A percentile compares a stretch with the other conserved stretches of the same genome.
These are phyloP conservation scores for Neurospora sp. DNA, from an alignment of 495 filamentous ascomycete genomes.

Conservation along the genomic window DNA sequence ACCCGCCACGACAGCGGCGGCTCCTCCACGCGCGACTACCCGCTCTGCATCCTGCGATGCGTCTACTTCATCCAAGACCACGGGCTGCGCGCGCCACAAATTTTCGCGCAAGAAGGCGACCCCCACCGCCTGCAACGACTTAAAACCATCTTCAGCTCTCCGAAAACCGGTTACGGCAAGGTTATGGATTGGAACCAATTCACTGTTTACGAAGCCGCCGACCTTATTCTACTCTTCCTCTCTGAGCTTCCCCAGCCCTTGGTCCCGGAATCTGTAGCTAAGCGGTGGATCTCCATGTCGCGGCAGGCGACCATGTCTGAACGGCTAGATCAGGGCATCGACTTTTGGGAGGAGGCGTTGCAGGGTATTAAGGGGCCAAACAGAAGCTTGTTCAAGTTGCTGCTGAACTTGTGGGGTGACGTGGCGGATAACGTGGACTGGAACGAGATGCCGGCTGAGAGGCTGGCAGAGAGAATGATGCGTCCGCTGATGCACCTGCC, in stretches of 20 bases:
- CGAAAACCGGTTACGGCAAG: conserved; percentile 28
- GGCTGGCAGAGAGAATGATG: conserved; percentile 28
- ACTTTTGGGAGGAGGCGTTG: conserved; percentile 40
- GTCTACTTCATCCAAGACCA: conserved; percentile 31
- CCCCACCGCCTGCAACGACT: conserved; percentile 21
- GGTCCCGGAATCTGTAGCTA: conserved; percentile 25
- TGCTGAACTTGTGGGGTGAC: conserved; percentile 36
- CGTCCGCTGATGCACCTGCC: conserved; percentile 30
- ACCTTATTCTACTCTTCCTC: conserved; percentile 29
- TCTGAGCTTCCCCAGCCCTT: conserved; percentile 29
- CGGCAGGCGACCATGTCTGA: conserved; percentile 24
- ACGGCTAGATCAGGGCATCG: conserved; percentile 32
- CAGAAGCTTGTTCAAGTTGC: conserved; percentile 31
- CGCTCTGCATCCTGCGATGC: conserved; percentile 34
- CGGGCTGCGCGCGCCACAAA: conserved; percentile 22
- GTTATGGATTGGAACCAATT: conserved; percentile 28
- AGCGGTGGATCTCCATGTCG: conserved; percentile 31
- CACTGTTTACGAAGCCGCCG: conserved; percentile 31
- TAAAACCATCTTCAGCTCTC: conserved; percentile 23
- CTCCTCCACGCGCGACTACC: conserved; percentile 30
- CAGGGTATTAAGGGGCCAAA: conserved; percentile 27
- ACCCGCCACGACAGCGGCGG: conserved; percentile 27
- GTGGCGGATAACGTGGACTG: conserved; percentile 21
- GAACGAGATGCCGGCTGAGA: conserved; percentile 38
- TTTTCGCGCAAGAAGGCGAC: conserved; percentile 31